Percentiles rank a stretch among this genome's conserved stretches.
These are phyloP conservation scores for Wilcoxina mikolae DNA, from an alignment of 495 filamentous ascomycete genomes.

Conservation along the genomic window DNA sequence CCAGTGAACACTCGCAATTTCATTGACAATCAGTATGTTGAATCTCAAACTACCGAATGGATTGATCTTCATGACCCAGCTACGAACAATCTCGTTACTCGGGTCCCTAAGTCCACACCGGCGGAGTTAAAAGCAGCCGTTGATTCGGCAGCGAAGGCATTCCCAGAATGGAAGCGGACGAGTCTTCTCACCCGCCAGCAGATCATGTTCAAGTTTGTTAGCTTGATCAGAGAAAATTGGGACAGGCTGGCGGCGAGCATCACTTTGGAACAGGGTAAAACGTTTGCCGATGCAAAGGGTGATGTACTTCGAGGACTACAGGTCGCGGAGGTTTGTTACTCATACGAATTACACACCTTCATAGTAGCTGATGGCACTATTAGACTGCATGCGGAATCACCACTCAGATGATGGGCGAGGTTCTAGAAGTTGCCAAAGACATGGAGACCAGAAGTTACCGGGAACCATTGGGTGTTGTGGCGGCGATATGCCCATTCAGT, in stretches of 20 bases:
- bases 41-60: conserved; percentile 61
- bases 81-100: conserved; percentile 93
- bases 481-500: conserved; percentile 98
- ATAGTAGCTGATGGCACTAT: neutral
- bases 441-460: conserved; percentile 94
- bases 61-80: conserved; percentile 92
- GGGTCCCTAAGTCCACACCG: conserved; percentile 91
- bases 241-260: conserved; percentile 90
- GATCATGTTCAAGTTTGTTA: conserved; percentile 94
- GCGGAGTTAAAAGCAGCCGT: conserved; percentile 80
- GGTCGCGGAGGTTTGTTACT: conserved; percentile 57
- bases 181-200: conserved; percentile 77
- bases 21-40: conserved; percentile 74
- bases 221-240: conserved; percentile 85
- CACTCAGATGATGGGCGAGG: conserved; percentile 81
- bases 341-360: neutral
- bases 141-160: conserved; percentile 74
- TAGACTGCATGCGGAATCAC: conserved; percentile 81
- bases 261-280: conserved; percentile 97
- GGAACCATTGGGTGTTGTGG: conserved; percentile 87
- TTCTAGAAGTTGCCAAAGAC: conserved; percentile 93
- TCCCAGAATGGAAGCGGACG: conserved; percentile 70
- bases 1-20: conserved; percentile 80
- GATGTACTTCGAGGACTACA: conserved; percentile 92
- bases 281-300: conserved; percentile 85